phyloP scores from a whole-genome alignment of 768 basidiomycete species.

The Tephrocybe rancida region DNA sequence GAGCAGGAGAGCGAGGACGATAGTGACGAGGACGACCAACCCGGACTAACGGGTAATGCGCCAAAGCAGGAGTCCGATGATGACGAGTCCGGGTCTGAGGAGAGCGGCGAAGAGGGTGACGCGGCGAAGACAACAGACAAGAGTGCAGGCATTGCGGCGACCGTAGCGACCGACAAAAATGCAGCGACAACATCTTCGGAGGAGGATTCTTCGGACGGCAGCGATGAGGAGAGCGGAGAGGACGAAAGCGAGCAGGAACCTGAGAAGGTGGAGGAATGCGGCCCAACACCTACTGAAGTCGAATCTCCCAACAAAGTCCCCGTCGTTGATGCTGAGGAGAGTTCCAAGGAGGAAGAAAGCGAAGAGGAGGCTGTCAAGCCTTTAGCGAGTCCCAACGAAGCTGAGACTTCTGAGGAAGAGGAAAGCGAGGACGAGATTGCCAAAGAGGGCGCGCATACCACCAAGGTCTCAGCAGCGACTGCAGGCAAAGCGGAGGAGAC shows the following conservation, averaged over 20 bases:
- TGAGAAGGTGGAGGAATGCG: no score
- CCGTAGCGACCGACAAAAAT: neutral
- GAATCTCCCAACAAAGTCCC: no score
- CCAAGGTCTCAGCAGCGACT: neutral
- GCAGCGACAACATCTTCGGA: neutral
- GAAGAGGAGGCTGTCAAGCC: neutral
- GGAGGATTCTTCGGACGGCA: neutral
- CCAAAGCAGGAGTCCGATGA: neutral
- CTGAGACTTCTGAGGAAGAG: neutral
- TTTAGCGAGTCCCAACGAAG: neutral
- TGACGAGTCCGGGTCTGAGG: constrained; percentile 39
- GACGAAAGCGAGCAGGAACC: neutral
- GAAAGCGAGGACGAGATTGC: neutral
- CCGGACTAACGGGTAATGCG: no score
- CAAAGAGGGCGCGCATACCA: neutral
- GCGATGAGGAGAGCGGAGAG: constrained; percentile 9
- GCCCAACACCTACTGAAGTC: no score
- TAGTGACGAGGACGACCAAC: constrained; percentile 9
- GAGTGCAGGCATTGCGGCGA: neutral
- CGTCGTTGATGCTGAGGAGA: neutral
- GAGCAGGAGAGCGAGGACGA: constrained; percentile 51
- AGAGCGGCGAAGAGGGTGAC: constrained; percentile 25
- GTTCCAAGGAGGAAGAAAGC: neutral
- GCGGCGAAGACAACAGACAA: constrained; percentile 10
- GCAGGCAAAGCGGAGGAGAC: neutral